Percentiles rank a stretch among this genome's conserved stretches.
Conservation (phyloP, 371 early-diverging fungal species). For the Mortierella sp. region DNA sequence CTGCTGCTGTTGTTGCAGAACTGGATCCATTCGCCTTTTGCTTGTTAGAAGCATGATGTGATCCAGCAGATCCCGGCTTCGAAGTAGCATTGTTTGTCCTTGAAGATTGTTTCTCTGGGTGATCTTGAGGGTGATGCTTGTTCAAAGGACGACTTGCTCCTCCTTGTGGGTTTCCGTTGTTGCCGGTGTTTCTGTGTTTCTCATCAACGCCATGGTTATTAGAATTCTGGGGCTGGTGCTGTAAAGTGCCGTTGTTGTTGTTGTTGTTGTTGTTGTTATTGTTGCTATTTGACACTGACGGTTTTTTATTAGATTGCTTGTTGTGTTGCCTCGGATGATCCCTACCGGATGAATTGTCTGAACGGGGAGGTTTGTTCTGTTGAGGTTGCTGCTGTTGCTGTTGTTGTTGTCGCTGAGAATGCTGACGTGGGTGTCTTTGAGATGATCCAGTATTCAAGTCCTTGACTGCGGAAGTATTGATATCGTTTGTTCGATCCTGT, state of each 20-base stretch:
- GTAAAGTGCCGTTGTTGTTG: background rate
- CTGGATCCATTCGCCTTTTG: constrained; percentile 1
- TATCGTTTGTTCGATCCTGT: background rate
- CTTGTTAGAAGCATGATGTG: constrained; percentile 1
- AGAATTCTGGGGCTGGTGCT: background rate
- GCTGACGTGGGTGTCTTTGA: constrained; percentile 21
- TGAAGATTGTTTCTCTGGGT: background rate
- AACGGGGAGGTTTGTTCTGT: background rate
- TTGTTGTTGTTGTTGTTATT: background rate
- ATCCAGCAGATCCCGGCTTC: background rate
- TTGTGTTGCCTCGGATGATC: background rate
- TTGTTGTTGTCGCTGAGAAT: background rate
- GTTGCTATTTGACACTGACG: background rate
- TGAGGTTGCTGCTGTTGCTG: constrained; percentile 5
- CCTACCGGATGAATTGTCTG: background rate
- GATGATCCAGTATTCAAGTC: background rate
- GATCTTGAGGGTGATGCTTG: constrained; percentile 7
- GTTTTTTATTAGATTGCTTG: background rate
- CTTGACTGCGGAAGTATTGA: background rate
- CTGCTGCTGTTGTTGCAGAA: background rate
- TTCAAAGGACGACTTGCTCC: constrained; percentile 36
- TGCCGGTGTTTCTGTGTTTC: background rate
- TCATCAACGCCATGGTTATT: constrained; percentile 16
- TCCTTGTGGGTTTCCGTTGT: constrained; percentile 12
- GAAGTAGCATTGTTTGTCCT: background rate